Evolutionary conservation across 352 stramenopile species (phyloP).

Genomic region (Globisporangium spiculum): DNA sequence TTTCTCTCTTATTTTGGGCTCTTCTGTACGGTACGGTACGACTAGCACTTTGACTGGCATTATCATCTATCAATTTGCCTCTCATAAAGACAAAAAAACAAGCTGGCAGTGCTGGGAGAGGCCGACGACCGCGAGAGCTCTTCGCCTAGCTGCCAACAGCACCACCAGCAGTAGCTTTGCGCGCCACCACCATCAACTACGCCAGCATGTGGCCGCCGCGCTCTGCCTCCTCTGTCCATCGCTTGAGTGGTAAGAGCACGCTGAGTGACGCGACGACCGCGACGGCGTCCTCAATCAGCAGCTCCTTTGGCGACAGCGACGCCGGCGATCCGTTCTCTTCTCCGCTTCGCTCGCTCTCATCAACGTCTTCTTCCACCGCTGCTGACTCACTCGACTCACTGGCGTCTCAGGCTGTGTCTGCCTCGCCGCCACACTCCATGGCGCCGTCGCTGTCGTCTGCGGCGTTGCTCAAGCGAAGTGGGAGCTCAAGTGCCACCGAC

Average conservation of each 20-base stretch:
- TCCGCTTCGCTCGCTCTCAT: neutral
- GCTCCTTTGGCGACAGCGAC: constrained; percentile 1
- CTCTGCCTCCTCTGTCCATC: neutral
- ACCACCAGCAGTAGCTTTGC: neutral
- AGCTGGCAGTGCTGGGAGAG: neutral
- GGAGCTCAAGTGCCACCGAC: neutral
- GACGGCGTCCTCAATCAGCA: neutral
- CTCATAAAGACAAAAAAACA: neutral
- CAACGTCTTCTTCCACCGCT: neutral
- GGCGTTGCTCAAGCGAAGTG: neutral
- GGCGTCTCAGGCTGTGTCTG: neutral
- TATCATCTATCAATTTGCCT: constrained; percentile 2
- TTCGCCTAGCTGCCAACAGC: neutral
- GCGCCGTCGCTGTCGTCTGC: neutral
- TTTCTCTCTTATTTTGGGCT: neutral
- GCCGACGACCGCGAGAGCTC: neutral
- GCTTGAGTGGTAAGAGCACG: neutral
- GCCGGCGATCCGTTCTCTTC: neutral
- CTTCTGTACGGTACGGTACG: neutral
- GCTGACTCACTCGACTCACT: neutral
- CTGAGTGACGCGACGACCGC: neutral
- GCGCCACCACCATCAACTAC: neutral
- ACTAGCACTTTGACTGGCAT: neutral
- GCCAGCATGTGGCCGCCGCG: neutral
- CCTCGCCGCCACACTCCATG: neutral